These are phyloP conservation scores for Aspergillus sp. DNA, from an alignment of 2,329 filamentous ascomycete species.

Conservation along the genomic window DNA sequence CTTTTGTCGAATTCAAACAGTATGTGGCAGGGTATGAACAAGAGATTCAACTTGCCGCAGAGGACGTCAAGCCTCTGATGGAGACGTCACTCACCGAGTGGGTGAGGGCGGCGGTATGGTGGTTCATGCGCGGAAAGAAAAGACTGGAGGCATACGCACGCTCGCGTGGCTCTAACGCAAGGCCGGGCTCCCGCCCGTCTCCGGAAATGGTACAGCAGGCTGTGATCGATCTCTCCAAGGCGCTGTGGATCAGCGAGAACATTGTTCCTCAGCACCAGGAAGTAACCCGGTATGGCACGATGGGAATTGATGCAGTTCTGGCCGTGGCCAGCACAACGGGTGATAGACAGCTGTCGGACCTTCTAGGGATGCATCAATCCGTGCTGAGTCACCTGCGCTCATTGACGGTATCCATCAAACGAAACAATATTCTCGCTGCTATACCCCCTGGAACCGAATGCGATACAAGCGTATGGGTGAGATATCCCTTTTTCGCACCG, in stretches of 20 bases:
- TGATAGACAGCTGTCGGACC: constrained; percentile 45
- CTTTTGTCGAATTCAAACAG: constrained; percentile 66
- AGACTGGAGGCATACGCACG: constrained; percentile 72
- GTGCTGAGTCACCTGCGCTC: constrained; percentile 69
- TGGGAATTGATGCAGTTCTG: constrained; percentile 41
- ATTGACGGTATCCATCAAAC: constrained; percentile 76
- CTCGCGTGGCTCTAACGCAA: constrained; percentile 57
- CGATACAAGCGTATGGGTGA: constrained; percentile 78
- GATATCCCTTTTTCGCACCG: constrained; percentile 71
- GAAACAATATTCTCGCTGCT: constrained; percentile 73
- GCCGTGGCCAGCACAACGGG: constrained; percentile 45
- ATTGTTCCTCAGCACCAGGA: constrained; percentile 43
- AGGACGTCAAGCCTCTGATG: constrained; percentile 66
- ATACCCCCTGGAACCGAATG: constrained; percentile 61
- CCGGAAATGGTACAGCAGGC: constrained; percentile 65
- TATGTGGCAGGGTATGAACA: constrained; percentile 73
- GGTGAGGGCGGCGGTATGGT: constrained; percentile 76
- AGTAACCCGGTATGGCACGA: constrained; percentile 38
- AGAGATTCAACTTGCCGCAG: constrained; percentile 75
- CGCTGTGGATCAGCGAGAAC: constrained; percentile 70
- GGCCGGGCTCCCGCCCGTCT: constrained; percentile 40
- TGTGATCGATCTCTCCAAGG: constrained; percentile 81
- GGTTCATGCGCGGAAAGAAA: constrained; percentile 80
- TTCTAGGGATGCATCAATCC: constrained; percentile 52
- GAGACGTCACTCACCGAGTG: constrained; percentile 66